Evolutionary conservation across 2,329 filamentous ascomycete genomes (phyloP).

Genomic region (Botrytis paeoniae): DNA sequence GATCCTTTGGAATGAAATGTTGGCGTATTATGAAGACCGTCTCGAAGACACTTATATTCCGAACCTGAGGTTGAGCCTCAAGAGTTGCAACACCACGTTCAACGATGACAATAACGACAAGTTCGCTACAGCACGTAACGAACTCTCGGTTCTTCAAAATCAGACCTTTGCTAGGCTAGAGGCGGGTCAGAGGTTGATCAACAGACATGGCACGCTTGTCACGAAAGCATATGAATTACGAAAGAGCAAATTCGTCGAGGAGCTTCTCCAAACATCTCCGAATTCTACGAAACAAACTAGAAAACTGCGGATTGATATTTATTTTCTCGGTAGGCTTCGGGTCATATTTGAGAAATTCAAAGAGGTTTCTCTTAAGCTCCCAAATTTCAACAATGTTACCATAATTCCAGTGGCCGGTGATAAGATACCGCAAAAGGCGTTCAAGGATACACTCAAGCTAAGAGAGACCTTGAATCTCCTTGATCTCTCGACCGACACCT

Average conservation of each 20-base stretch:
- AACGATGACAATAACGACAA: neutral
- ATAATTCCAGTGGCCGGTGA: neutral
- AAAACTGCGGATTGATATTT: neutral
- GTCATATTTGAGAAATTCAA: neutral
- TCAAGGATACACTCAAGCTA: neutral
- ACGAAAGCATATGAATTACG: neutral
- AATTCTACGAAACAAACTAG: neutral
- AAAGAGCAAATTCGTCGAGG: neutral
- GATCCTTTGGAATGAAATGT: neutral
- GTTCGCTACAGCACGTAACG: neutral
- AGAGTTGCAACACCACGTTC: neutral
- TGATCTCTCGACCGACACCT: neutral
- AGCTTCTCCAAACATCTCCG: neutral
- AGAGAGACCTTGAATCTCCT: neutral
- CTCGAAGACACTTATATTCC: neutral
- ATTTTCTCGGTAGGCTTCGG: neutral
- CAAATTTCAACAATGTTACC: neutral
- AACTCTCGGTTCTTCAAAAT: neutral
- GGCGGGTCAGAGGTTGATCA: neutral
- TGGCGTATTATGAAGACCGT: neutral
- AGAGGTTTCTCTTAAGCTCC: neutral
- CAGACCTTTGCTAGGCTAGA: neutral
- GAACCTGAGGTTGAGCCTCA: neutral
- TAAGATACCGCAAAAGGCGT: neutral
- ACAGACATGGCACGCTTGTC: neutral